These are phyloP conservation scores for Beauveria pseudobassiana DNA, from an alignment of 2,329 filamentous ascomycete species.

Conservation along the genomic window DNA sequence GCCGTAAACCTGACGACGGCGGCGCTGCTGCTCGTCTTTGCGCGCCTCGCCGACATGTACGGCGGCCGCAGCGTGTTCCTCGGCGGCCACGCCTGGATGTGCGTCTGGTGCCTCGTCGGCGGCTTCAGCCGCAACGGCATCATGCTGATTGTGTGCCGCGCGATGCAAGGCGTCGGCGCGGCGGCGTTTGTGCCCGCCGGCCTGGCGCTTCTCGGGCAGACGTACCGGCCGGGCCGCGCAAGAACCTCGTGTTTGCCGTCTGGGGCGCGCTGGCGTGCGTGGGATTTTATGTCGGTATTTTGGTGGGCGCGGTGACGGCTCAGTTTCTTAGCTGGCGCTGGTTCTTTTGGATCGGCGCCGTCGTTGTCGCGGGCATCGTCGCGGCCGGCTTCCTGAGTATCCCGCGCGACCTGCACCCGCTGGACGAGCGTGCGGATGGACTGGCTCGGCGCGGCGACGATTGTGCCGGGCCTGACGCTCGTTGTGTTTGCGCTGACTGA, in stretches of 20 bases:
- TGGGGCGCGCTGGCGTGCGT: constrained; percentile 51
- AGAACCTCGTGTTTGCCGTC: constrained; percentile 59
- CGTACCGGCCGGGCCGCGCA: constrained; percentile 62
- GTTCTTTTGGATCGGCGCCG: constrained; percentile 62
- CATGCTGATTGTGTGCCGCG: constrained; percentile 68
- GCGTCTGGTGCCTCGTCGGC: constrained; percentile 59
- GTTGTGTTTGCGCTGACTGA: constrained; percentile 71
- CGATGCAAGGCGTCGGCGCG: constrained; percentile 65
- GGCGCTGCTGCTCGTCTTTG: constrained; percentile 54
- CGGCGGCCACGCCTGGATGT: constrained; percentile 54
- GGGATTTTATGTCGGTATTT: constrained; percentile 59
- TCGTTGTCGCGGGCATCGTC: constrained; percentile 36
- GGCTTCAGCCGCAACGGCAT: constrained; percentile 61
- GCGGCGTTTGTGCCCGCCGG: constrained; percentile 62
- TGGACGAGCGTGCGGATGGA: constrained; percentile 48
- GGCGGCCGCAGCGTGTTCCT: constrained; percentile 56
- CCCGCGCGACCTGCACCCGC: constrained; percentile 25
- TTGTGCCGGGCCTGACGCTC: constrained; percentile 58
- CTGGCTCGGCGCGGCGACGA: constrained; percentile 54
- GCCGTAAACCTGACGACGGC: constrained; percentile 53
- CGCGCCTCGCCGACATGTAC: constrained; percentile 54
- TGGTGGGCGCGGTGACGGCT: constrained; percentile 55
- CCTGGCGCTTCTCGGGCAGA: constrained; percentile 62
- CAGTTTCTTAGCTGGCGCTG: constrained; percentile 58
- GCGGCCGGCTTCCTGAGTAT: constrained; percentile 36